Evolutionary conservation across 2,329 filamentous ascomycete genomes (phyloP).

Genomic region (Ilyonectria mors-panacis): DNA sequence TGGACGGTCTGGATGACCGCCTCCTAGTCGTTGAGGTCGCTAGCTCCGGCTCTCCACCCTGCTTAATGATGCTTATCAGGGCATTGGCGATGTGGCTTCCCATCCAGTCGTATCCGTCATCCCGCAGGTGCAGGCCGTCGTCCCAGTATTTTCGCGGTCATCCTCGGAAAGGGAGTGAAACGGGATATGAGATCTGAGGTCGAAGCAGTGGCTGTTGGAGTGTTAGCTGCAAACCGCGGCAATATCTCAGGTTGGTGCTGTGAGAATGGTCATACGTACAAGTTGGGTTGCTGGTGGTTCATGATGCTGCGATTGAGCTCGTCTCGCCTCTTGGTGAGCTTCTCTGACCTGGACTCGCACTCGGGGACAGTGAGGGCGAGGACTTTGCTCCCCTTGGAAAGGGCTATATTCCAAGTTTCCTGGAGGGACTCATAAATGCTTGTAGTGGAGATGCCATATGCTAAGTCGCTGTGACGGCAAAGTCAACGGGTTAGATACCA

Average conservation of each 20-base stretch:
- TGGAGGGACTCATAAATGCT: constrained; percentile 66
- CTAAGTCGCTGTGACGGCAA: constrained; percentile 63
- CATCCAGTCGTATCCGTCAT: constrained; percentile 74
- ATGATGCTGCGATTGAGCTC: constrained; percentile 69
- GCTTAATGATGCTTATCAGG: constrained; percentile 63
- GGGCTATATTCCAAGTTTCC: constrained; percentile 64
- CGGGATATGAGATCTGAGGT: constrained; percentile 69
- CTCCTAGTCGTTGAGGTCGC: constrained; percentile 11
- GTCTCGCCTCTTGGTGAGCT: constrained; percentile 55
- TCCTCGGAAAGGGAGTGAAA: constrained; percentile 64
- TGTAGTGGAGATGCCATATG: constrained; percentile 53
- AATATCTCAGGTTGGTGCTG: no score
- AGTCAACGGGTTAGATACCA: constrained; percentile 7
- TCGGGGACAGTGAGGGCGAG: constrained; percentile 76
- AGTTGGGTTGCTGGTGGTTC: constrained; percentile 62
- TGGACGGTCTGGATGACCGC: background rate
- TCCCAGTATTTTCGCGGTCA: constrained; percentile 69
- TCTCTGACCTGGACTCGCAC: constrained; percentile 50
- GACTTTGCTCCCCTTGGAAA: constrained; percentile 67
- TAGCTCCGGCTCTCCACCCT: constrained; percentile 47
- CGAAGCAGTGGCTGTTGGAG: constrained; percentile 67
- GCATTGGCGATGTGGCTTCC: constrained; percentile 69
- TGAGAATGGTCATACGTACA: constrained; percentile 58
- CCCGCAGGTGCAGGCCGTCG: constrained; percentile 72
- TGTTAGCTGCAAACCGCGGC: background rate